Evolutionary conservation across 176 grass and related monocot genomes (phyloP).

Genomic region (Juncus effusus): DNA sequence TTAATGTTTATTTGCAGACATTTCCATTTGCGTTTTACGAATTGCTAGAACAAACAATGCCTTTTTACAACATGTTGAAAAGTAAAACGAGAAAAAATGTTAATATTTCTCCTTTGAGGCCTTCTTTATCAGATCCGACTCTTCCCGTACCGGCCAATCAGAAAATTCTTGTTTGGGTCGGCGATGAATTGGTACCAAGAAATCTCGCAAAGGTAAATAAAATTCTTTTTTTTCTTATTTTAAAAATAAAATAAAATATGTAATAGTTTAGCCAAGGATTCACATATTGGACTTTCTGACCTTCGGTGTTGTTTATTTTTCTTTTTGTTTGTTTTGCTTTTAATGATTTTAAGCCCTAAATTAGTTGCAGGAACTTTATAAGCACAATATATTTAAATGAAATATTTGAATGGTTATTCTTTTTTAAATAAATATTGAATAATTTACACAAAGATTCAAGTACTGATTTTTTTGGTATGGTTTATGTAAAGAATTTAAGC

Average conservation of each 20-base stretch:
- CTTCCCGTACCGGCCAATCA: slow-evolving; percentile 85
- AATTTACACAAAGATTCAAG: no score
- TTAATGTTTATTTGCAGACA: slow-evolving; percentile 47
- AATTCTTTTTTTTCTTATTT: slow-evolving; percentile 1
- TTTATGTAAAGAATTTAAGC: no score
- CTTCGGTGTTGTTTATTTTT: slow-evolving; percentile 15
- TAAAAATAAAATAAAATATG: no score
- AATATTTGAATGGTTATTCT: no score
- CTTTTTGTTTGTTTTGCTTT: slow-evolving; percentile 7
- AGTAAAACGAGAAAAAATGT: slow-evolving; percentile 48
- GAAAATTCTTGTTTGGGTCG: slow-evolving; percentile 95
- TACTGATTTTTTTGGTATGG: no score
- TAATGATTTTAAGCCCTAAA: no score
- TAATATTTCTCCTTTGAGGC: slow-evolving; percentile 26
- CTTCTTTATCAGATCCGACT: slow-evolving; percentile 53
- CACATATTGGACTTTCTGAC: not conserved
- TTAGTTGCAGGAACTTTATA: no score
- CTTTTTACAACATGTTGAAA: slow-evolving; percentile 91
- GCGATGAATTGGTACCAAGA: slow-evolving; percentile 75
- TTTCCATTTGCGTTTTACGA: slow-evolving; percentile 80
- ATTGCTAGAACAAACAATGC: slow-evolving; percentile 82
- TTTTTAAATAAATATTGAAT: no score
- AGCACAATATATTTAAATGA: no score
- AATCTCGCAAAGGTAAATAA: slow-evolving; percentile 74
- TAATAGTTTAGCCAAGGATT: no score